Conservation (phyloP, 2,329 filamentous ascomycete genomes). For the Colletotrichum sp. region DNA sequence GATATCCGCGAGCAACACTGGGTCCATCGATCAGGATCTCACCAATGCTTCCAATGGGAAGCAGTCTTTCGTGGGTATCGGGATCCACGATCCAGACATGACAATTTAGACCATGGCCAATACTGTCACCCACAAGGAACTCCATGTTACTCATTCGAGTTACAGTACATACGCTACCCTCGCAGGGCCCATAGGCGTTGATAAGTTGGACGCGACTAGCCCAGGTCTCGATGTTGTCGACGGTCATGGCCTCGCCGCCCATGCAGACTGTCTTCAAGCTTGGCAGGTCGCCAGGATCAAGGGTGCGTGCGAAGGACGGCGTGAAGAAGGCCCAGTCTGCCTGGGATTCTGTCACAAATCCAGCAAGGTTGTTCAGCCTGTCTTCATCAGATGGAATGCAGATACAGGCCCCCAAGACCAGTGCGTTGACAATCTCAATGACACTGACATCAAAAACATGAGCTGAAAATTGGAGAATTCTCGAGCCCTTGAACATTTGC, state of each 20-base stretch:
- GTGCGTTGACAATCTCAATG: conserved; percentile 40
- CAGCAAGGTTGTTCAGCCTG: conserved; percentile 32
- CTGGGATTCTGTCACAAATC: background rate
- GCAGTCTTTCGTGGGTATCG: conserved; percentile 24
- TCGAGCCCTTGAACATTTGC: background rate
- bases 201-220: background rate
- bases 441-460: conserved; percentile 44
- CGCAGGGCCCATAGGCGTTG: conserved; percentile 11
- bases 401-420: conserved; percentile 40
- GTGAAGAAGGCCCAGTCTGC: conserved; percentile 16
- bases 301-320: conserved; percentile 5
- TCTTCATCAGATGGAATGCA: conserved; percentile 42
- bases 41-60: conserved; percentile 28
- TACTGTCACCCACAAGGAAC: background rate
- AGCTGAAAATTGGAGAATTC: conserved; percentile 25
- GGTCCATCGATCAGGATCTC: conserved; percentile 33
- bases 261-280: conserved; percentile 5
- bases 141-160: background rate
- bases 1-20: conserved; percentile 25
- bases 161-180: conserved; percentile 15
- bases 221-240: background rate
- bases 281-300: background rate
- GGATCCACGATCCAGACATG: conserved; percentile 30
- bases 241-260: conserved; percentile 11
- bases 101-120: conserved; percentile 3